These are phyloP conservation scores for Phytophthora litchii DNA, from an alignment of 352 stramenopile genomes.

Conservation along the genomic window DNA sequence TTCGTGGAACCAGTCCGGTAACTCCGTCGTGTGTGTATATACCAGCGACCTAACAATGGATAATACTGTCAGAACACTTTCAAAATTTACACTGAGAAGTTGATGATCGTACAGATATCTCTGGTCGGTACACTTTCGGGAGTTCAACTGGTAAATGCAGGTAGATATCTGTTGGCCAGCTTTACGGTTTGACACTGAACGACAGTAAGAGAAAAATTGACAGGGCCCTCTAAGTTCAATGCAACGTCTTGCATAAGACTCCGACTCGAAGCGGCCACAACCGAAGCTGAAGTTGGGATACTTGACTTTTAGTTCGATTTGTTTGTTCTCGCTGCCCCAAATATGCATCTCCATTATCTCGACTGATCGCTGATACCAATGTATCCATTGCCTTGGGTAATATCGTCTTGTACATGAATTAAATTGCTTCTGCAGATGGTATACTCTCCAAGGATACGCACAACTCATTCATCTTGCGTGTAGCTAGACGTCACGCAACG, in stretches of 20 bases:
- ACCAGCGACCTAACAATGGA: too few species aligned
- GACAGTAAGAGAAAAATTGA: slow-evolving; percentile 40
- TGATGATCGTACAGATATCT: too few species aligned
- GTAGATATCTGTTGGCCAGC: too few species aligned
- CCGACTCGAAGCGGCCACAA: slow-evolving; percentile 43
- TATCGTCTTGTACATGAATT: slow-evolving; percentile 25
- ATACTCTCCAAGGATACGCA: slow-evolving; percentile 18
- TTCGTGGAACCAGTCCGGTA: too few species aligned
- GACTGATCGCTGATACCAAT: slow-evolving; percentile 37
- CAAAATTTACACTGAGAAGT: too few species aligned
- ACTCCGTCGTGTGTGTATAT: too few species aligned
- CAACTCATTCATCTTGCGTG: slow-evolving; percentile 30
- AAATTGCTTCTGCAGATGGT: slow-evolving; percentile 18
- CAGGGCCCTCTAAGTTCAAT: slow-evolving; percentile 32
- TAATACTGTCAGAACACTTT: too few species aligned
- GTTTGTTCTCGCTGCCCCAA: slow-evolving; percentile 41
- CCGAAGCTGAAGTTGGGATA: slow-evolving; percentile 29
- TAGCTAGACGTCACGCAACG: slow-evolving; percentile 36
- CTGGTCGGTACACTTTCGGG: too few species aligned
- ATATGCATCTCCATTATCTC: slow-evolving; percentile 51
- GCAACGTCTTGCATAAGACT: slow-evolving; percentile 60
- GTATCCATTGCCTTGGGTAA: slow-evolving; percentile 37
- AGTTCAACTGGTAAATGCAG: too few species aligned
- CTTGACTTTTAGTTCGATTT: slow-evolving; percentile 16
- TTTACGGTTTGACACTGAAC: slow-evolving; percentile 38